A percentile compares a stretch with the other conserved stretches of the same genome.
phyloP scores from a whole-genome alignment of 257 asterid genomes.

The Apocynum venetum region DNA sequence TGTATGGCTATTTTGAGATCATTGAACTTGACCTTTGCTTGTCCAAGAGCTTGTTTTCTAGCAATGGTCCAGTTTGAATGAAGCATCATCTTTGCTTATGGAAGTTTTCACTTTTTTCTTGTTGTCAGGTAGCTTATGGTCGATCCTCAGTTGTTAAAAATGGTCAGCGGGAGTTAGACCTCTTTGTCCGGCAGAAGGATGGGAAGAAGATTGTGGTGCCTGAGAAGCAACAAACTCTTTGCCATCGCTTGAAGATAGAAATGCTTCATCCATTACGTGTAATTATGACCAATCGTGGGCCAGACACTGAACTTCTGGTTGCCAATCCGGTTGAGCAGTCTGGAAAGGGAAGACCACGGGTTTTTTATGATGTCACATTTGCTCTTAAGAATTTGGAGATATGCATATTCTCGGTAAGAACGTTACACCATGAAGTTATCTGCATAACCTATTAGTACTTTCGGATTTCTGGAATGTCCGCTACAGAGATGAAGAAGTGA shows the following conservation, averaged over 20 bases:
- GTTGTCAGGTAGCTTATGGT: conserved; percentile 63
- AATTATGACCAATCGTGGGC: conserved; percentile 63
- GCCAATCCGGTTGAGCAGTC: conserved; percentile 87
- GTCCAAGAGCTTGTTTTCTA: not conserved
- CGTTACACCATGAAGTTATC: not conserved
- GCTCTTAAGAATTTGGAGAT: conserved; percentile 65
- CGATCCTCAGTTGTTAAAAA: conserved; percentile 56
- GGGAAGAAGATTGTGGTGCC: conserved; percentile 82
- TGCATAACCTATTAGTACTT: not conserved
- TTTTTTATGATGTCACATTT: conserved; percentile 71
- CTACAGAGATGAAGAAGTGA: not conserved
- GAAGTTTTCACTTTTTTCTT: not conserved
- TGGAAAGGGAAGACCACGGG: conserved; percentile 85
- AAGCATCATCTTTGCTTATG: not conserved
- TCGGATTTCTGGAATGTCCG: not conserved
- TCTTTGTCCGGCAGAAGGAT: conserved; percentile 58
- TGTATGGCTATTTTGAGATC: not conserved
- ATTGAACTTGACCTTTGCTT: not conserved
- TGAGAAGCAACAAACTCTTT: conserved; percentile 58
- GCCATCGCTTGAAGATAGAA: conserved; percentile 60
- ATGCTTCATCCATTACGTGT: conserved; percentile 86
- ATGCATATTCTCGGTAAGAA: conserved; percentile 70
- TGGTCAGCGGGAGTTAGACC: conserved; percentile 68
- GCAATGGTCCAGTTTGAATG: not conserved
- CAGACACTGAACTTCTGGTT: conserved; percentile 77